Evolutionary conservation across 768 basidiomycete species (phyloP).

Genomic region (Pleurotus tuber-regium): DNA sequence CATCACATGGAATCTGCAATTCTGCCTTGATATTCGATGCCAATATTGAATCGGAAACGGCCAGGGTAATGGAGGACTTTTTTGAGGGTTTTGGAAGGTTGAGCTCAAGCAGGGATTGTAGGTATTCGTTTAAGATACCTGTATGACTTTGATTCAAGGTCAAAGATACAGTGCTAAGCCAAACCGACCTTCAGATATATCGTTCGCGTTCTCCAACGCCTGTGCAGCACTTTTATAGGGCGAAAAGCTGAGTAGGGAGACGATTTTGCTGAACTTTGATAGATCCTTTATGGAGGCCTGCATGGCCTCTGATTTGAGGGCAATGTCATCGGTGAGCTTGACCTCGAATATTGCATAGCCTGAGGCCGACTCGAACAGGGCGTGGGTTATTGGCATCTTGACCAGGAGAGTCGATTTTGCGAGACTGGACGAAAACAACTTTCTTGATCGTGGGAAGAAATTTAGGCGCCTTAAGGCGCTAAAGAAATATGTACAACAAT

Average conservation of each 20-base stretch:
- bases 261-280: constrained; percentile 90
- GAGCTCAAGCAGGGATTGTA: constrained; percentile 82
- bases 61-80: constrained; percentile 67
- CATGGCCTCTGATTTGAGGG: constrained; percentile 68
- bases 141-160: too few species aligned
- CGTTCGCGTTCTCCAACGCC: constrained; percentile 94
- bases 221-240: constrained; percentile 94
- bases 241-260: constrained; percentile 83
- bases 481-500: too few species aligned
- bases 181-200: constrained; percentile 86
- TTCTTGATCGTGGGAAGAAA: too few species aligned
- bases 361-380: constrained; percentile 91
- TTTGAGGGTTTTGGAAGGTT: constrained; percentile 79
- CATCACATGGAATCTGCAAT: constrained; percentile 73
- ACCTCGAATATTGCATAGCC: constrained; percentile 93
- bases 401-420: too few species aligned
- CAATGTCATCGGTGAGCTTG: constrained; percentile 85
- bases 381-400: constrained; percentile 68
- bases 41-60: constrained; percentile 73
- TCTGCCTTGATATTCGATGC: constrained; percentile 76
- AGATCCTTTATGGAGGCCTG: constrained; percentile 88
- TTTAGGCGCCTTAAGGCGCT: too few species aligned
- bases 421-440: too few species aligned
- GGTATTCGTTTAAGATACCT: constrained; percentile 86
- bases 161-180: background rate